Evolutionary conservation across 1,284 basidiomycete genomes (phyloP), one percentile per base, ranked within the genome.

Genomic region (Ganoderma sp.): DNA sequence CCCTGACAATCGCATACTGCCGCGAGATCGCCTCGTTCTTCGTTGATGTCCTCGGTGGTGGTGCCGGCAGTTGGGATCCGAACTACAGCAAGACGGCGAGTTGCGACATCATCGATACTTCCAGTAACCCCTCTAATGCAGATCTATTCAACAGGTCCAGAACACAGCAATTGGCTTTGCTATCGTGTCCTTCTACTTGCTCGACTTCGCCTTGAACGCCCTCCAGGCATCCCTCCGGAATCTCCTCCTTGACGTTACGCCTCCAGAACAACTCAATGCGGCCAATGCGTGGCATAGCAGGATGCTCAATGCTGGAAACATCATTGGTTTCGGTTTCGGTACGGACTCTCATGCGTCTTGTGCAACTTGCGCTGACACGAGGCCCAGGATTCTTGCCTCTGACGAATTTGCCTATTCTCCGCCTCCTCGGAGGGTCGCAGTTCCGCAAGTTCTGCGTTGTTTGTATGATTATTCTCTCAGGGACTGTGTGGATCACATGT

Each of bases 231-330:
- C 96, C 3, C 82, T 97, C 25, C 87, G 97, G 43, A 98, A 98
- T 77, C 87, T 99, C 28, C 86, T 98, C 15, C 85, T 99, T 67
- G 97, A 99, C 78, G 83, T 96, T 58, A 90, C 95, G 0, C 96
- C 96, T 4, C 87, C 91, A 3, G 87, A 92, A 71, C 96, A 99
- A 79, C 87, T 98, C 43, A 96, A 92, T 71, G 86, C 90, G 17
- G 96, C 93, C 7, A 99, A 98, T 81, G 97, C 97, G n/a, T 99
- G 97, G 97, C 96, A 98, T 74, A 95, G 96, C 19, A 86, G 95
- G 67, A 97, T 98, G 93, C 92, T 90, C 60, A 95, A 98, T 77
- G 90, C 95, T n/a, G 96, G 95, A 32, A 98, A 96, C 76, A 97
- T 98, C 65, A 80, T 97, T 72, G 96, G 97, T 1, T 98, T 91